These are phyloP conservation scores for Suhomyces emberorum DNA, from an alignment of 805 yeast genomes.

Conservation along the genomic window DNA sequence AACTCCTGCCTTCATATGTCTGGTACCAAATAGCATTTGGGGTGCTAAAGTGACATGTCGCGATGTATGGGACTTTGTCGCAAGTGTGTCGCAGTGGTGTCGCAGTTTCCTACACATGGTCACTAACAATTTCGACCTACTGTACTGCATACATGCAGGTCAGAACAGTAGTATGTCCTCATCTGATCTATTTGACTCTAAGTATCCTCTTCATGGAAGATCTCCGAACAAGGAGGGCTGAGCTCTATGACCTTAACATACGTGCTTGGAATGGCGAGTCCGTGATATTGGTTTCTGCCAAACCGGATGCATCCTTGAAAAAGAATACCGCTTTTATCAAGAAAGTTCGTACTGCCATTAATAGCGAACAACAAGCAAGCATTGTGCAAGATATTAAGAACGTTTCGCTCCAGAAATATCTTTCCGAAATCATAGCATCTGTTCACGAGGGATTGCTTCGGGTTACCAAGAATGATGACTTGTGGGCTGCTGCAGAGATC, in stretches of 20 bases:
- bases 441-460: conserved; percentile 58
- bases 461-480: conserved; percentile 53
- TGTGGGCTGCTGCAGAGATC: conserved; percentile 62
- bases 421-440: conserved; percentile 64
- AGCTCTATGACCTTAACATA: conserved; percentile 39
- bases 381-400: conserved; percentile 60
- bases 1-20: no score
- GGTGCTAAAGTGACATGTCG: no score
- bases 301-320: conserved; percentile 73
- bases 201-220: no score
- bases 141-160: no score
- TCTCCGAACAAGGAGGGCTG: conserved; percentile 22
- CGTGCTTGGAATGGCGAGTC: conserved; percentile 53
- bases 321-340: conserved; percentile 78
- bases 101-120: no score
- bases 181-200: no score
- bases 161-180: no score
- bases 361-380: conserved; percentile 44
- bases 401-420: conserved; percentile 67
- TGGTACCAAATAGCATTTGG: no score
- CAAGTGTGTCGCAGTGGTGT: no score
- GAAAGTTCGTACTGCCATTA: conserved; percentile 57
- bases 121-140: no score
- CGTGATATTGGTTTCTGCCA: conserved; percentile 17
- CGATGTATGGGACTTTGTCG: no score